Percentiles rank a stretch among this genome's conserved stretches.
These are phyloP conservation scores for Neltuma alba DNA, from an alignment of 306 rosid genomes.

Conservation along the genomic window DNA sequence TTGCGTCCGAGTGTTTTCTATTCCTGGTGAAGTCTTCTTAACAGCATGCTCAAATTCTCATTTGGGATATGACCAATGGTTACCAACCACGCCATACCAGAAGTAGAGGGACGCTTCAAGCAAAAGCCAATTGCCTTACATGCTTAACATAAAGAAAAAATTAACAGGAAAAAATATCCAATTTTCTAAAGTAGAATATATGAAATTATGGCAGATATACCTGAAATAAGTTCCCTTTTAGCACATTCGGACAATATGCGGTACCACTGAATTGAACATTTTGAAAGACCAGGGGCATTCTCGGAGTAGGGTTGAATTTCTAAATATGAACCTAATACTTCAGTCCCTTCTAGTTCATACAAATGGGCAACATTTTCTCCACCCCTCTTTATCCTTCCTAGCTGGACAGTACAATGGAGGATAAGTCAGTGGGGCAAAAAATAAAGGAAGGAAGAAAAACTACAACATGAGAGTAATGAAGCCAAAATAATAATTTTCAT, in stretches of 20 bases:
- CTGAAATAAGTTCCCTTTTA: slow-evolving; percentile 82
- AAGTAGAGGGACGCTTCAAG: background rate
- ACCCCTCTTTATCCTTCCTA: slow-evolving; percentile 65
- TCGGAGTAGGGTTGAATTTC: slow-evolving; percentile 67
- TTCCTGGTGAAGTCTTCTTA: too few relatives aligned
- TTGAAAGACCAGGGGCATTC: slow-evolving; percentile 61
- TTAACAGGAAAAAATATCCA: background rate
- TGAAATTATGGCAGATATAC: slow-evolving; percentile 37
- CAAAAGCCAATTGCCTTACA: slow-evolving; percentile 8
- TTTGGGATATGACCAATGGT: background rate
- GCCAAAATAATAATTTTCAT: background rate
- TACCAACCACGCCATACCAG: slow-evolving; percentile 15
- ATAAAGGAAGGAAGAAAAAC: background rate
- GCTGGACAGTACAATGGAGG: slow-evolving; percentile 45
- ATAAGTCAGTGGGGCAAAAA: slow-evolving; percentile 11
- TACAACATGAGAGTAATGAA: background rate
- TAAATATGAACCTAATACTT: slow-evolving; percentile 82
- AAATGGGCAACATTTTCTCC: slow-evolving; percentile 52
- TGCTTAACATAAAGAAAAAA: background rate
- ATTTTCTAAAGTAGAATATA: background rate
- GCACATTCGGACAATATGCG: slow-evolving; percentile 69
- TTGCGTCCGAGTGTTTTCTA: too few relatives aligned
- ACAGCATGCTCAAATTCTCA: background rate
- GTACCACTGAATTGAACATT: slow-evolving; percentile 78
- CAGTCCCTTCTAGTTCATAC: slow-evolving; percentile 77